Percentiles rank a stretch among this genome's conserved stretches.
phyloP scores from a whole-genome alignment of 169 alveolate genomes.

The Neospora caninum region DNA sequence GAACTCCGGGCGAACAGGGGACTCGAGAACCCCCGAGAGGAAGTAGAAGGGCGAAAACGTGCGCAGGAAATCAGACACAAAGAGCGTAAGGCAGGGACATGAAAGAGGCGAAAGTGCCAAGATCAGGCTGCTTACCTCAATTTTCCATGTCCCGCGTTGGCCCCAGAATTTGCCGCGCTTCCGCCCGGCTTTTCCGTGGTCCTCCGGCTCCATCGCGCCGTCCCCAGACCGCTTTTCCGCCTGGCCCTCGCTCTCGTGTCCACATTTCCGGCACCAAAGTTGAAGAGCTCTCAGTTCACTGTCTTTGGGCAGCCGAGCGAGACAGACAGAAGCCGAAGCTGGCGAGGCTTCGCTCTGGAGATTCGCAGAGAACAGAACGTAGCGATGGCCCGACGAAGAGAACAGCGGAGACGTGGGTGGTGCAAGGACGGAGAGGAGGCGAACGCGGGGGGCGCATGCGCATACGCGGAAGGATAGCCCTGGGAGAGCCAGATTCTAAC shows the following conservation, averaged over 20 bases:
- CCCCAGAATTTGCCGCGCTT: conserved; percentile 1
- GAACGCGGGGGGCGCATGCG: neutral
- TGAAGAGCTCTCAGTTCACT: neutral
- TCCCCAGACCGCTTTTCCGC: neutral
- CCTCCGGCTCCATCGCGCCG: too few relatives aligned
- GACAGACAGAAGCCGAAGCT: neutral
- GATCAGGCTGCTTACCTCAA: neutral
- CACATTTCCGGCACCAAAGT: neutral
- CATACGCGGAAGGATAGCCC: conserved; percentile 7
- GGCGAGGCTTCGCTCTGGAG: neutral
- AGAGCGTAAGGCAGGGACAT: neutral
- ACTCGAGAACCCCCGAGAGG: neutral
- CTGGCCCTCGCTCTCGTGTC: neutral
- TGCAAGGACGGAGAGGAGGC: conserved; percentile 17
- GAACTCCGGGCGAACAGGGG: neutral
- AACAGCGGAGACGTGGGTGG: conserved; percentile 2
- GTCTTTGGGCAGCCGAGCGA: neutral
- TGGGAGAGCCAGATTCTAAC: neutral
- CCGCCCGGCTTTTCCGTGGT: neutral
- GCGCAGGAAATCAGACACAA: neutral
- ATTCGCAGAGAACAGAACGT: neutral
- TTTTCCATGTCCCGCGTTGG: neutral
- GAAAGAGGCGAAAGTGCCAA: neutral
- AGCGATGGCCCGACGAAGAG: conserved; percentile 13
- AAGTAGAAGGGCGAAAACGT: neutral